Percentiles rank a stretch among this genome's conserved stretches.
Evolutionary conservation across 352 stramenopile species (phyloP).

Genomic region (Phytophthora constricta): DNA sequence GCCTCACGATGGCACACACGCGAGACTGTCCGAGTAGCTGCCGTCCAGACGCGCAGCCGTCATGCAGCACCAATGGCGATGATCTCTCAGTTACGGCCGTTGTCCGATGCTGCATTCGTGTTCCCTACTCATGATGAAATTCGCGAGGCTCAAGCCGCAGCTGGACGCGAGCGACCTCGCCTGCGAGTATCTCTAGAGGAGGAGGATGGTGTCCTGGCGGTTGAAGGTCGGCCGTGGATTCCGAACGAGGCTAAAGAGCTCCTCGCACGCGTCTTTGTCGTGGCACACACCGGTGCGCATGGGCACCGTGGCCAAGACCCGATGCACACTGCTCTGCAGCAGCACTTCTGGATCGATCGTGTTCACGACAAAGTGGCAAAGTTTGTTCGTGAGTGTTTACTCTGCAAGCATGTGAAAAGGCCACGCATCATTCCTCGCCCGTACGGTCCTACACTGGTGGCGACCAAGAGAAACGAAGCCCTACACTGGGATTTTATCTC

Average conservation of each 20-base stretch:
- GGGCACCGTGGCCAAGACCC: slow-evolving; percentile 15
- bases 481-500: slow-evolving; percentile 23
- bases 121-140: slow-evolving; percentile 7
- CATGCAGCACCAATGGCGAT: neutral
- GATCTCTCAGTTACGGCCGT: slow-evolving; percentile 1
- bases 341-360: slow-evolving; percentile 3
- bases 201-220: neutral
- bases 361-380: neutral
- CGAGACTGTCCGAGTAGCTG: neutral
- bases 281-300: slow-evolving; percentile 17
- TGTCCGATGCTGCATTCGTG: neutral
- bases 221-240: slow-evolving; percentile 5
- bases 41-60: slow-evolving; percentile 1
- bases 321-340: neutral
- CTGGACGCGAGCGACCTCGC: neutral
- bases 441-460: slow-evolving; percentile 2
- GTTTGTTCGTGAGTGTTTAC: slow-evolving; percentile 6
- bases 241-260: slow-evolving; percentile 10
- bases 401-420: slow-evolving; percentile 26
- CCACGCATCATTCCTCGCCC: neutral
- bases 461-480: slow-evolving; percentile 11
- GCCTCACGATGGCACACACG: slow-evolving; percentile 6
- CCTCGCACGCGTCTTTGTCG: slow-evolving; percentile 6
- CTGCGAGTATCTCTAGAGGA: slow-evolving; percentile 3
- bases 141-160: neutral